Evolutionary conservation across 2,329 filamentous ascomycete species (phyloP), one percentile per base, ranked within the genome.

Genomic region (Fusarium sp.): DNA sequence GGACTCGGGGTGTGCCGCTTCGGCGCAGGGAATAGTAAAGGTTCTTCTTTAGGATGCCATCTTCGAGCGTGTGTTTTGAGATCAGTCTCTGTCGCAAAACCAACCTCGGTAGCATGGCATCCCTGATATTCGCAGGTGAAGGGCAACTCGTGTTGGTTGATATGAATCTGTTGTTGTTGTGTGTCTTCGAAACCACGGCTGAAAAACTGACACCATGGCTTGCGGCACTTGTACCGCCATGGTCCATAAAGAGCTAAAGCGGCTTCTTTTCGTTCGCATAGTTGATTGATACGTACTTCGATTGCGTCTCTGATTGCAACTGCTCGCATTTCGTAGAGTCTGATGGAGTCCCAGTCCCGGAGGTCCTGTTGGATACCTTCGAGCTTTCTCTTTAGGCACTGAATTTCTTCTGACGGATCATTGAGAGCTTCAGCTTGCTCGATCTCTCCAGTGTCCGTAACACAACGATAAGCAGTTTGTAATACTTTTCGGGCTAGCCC

Each of bases 381-480:
- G 6, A 46, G 24, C 4, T 27, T 14, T 4, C 4, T 27, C 18
- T 46, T n/a, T 2, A 27, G 16, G 25, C 3, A n/a, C 11, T 13
- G 24, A 12, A 13, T 13, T 0, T 2, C 22, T 4, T 2, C 5
- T 2, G 11, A 27, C 4, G 16, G 9, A 13, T 27, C 24, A 13
- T 27, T 16, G 1, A 1, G 9, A 6, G 1, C 3, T n/a, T 6
- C 11, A 6, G 4, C 4, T 9, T 46, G 3, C 1, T 27, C 18
- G 4, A 46, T 4, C 0, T 13, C 44, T 27, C 24, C 24, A 14
- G 7, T 14, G 7, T 9, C 10, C 6, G 6, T 20, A 4, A 20
- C 1, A 0, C 0, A 20, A 0, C 4, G 3, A 20, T 10, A 1
- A 13, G 44, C 24, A n/a, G 24, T 3, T 13, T 27, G 7, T 2